Evolutionary conservation across 2,329 filamentous ascomycete genomes (phyloP).

Genomic region (Sporothrix curviconia): DNA sequence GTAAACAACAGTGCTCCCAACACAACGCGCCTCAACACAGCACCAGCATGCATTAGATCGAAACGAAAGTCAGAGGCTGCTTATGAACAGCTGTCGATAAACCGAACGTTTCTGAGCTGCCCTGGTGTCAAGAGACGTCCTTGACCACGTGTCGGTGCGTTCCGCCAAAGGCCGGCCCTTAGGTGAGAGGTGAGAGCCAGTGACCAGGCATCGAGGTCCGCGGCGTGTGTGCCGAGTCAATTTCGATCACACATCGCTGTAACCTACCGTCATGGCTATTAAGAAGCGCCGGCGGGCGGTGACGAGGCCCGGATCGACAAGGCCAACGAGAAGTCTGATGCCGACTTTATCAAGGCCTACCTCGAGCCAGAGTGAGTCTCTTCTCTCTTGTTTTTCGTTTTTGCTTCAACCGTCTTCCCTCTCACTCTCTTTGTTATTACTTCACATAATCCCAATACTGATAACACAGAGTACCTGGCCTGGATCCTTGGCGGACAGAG

Average conservation of each 20-base stretch:
- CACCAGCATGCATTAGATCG: no score
- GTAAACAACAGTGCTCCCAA: no score
- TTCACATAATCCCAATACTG: background rate
- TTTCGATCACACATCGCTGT: background rate
- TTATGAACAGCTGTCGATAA: no score
- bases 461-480: background rate
- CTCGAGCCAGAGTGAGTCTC: constrained; percentile 39
- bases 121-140: no score
- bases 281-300: constrained; percentile 14
- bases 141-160: no score
- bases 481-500: constrained; percentile 22
- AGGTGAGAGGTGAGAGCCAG: no score
- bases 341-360: constrained; percentile 43
- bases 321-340: constrained; percentile 42
- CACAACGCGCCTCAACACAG: no score
- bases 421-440: background rate
- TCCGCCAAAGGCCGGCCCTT: no score
- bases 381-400: background rate
- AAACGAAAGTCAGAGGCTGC: no score
- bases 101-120: no score
- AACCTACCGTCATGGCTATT: constrained; percentile 13
- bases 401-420: no score
- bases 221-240: background rate
- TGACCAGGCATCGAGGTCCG: background rate
- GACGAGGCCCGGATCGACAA: constrained; percentile 37